Evolutionary conservation across 805 yeast species (phyloP).

Genomic region (Tetrapisispora iriomotensis): DNA sequence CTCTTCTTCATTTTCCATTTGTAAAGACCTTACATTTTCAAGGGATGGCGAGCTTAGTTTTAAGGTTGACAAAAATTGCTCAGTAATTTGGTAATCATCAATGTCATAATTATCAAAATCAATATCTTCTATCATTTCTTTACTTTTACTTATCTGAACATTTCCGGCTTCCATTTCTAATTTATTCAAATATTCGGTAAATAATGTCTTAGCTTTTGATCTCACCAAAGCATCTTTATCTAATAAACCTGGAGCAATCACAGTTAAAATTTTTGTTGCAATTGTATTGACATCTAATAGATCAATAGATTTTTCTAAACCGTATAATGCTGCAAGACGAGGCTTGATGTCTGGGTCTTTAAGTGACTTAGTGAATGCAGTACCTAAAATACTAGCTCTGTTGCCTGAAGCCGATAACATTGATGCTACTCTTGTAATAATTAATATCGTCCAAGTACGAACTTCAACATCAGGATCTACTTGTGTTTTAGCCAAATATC

Average conservation of each 20-base stretch:
- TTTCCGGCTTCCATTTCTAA: slow-evolving; percentile 38
- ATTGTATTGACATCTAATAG: slow-evolving; percentile 65
- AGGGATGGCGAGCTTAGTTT: slow-evolving; percentile 2
- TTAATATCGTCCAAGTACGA: slow-evolving; percentile 25
- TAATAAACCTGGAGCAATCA: slow-evolving; percentile 72
- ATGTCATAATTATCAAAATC: slow-evolving; percentile 15
- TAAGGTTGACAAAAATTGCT: slow-evolving; percentile 17
- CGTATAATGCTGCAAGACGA: slow-evolving; percentile 64
- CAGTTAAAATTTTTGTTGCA: slow-evolving; percentile 72
- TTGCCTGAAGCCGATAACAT: slow-evolving; percentile 22
- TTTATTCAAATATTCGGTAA: slow-evolving; percentile 50
- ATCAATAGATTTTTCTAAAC: slow-evolving; percentile 55
- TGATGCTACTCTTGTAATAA: slow-evolving; percentile 18
- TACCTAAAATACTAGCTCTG: slow-evolving; percentile 66
- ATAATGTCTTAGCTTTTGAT: slow-evolving; percentile 56
- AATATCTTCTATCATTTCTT: slow-evolving; percentile 13
- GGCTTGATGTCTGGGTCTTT: slow-evolving; percentile 72
- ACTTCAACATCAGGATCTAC: slow-evolving; percentile 24
- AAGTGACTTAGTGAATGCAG: slow-evolving; percentile 77
- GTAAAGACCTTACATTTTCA: slow-evolving; percentile 5
- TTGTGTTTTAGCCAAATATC: slow-evolving; percentile 56
- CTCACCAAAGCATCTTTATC: slow-evolving; percentile 68
- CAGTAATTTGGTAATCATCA: slow-evolving; percentile 10
- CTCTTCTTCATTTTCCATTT: background rate
- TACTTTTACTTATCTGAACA: no score